Evolutionary conservation across 208 protist species (phyloP), one percentile per base, ranked within the genome.

Genomic region (Wallacemonas sp.): DNA sequence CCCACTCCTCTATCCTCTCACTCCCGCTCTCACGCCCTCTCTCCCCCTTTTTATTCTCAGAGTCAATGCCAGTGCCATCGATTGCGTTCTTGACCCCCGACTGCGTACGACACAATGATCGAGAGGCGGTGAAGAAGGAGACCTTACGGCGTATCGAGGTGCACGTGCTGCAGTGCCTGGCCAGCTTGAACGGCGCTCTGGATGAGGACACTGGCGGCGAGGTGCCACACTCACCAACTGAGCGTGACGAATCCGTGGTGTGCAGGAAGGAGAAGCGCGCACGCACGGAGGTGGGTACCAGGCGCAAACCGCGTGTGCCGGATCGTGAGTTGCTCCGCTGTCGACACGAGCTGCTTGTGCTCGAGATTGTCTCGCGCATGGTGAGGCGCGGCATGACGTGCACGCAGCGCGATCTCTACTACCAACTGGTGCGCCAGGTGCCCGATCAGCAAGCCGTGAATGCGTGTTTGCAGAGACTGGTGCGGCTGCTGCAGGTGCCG

Each of bases 401-500:
- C 41, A 91, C 89, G 3, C 89, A 95, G 60, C 85, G 89, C 1
- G 86, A 93, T 60, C 60, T 95, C 10, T 95, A 90, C 64, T 95
- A 95, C 66, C 85, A 81, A 52, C 73, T 95, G 13, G 58, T 83
- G 9, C 77, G 83, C 12, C 58, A 82, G 22, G 45, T 91, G 0
- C 79, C 79, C 2, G 57, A 76, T 21, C 83, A 94, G 71, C 55
- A 39, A 12, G 66, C 65, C 19, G 80, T 91, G 27, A 85, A 90
- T 33, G 66, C 64, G 17, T 72, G 68, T 0, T 66, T 91, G 27
- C 66, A 76, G 62, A 73, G 79, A 44, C 66, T 87, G 0, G 78
- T 79, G 17, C 52, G 73, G 9, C 30, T 53, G 41, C 73, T 94
- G 38, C 62, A 65, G 8, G 33, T 91, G 38, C 85, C 85, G 17